Conservation (phyloP, 257 asterid species). For the Oldenlandia corymbosa region DNA sequence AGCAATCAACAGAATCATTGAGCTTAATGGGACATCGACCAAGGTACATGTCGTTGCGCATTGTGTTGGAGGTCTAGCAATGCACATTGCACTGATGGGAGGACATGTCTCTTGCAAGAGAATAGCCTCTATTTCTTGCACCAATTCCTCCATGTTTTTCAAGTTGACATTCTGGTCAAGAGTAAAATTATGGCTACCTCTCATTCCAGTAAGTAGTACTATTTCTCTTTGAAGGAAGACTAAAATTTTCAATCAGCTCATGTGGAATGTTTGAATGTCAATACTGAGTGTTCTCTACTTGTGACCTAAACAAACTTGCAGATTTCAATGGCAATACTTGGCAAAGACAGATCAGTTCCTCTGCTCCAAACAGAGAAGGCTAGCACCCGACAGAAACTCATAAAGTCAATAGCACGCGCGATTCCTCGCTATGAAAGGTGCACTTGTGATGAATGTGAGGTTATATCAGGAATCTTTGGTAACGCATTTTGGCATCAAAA, state of each 20-base stretch:
- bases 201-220: slow-evolving; percentile 35
- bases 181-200: slow-evolving; percentile 59
- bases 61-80: slow-evolving; percentile 48
- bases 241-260: not conserved
- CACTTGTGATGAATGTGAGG: slow-evolving; percentile 48
- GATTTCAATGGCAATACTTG: slow-evolving; percentile 48
- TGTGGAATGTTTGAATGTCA: not conserved
- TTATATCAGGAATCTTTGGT: slow-evolving; percentile 52
- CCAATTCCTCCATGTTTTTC: slow-evolving; percentile 51
- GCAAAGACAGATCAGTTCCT: slow-evolving; percentile 33
- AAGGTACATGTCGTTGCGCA: slow-evolving; percentile 44
- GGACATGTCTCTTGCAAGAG: slow-evolving; percentile 34
- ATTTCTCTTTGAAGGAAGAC: not conserved
- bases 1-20: slow-evolving; percentile 33
- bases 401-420: slow-evolving; percentile 37
- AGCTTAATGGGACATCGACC: slow-evolving; percentile 23
- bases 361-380: slow-evolving; percentile 25
- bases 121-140: slow-evolving; percentile 47
- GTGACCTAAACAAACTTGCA: slow-evolving; percentile 1
- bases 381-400: slow-evolving; percentile 26
- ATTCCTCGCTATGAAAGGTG: slow-evolving; percentile 50
- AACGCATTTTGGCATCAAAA: slow-evolving; percentile 48
- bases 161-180: slow-evolving; percentile 36
- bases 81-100: slow-evolving; percentile 52
- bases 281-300: not conserved